These are phyloP conservation scores for Cercospora sojina DNA, from an alignment of 2,329 filamentous ascomycete species.

Conservation along the genomic window DNA sequence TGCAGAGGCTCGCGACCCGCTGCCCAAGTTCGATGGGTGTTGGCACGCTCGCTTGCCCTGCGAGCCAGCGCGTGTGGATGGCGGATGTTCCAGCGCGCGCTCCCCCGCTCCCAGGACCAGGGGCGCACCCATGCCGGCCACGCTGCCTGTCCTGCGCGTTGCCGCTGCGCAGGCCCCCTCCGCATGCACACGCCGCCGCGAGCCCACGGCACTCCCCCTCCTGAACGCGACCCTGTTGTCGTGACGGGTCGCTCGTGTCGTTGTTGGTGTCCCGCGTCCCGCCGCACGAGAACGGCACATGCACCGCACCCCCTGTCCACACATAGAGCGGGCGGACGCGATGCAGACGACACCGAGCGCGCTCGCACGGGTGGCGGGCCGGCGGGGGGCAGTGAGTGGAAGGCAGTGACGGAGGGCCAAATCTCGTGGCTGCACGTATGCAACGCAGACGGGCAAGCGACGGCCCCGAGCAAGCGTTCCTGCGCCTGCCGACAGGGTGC, in stretches of 20 bases:
- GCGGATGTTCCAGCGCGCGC: conserved; percentile 6
- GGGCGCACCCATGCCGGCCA: conserved; percentile 11
- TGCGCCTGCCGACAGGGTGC: conserved; percentile 10
- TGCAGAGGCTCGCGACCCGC: conserved; percentile 17
- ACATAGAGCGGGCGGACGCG: background rate
- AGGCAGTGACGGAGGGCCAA: background rate
- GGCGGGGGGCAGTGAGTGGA: background rate
- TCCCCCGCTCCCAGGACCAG: conserved; percentile 7
- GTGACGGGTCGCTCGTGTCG: too few relatives aligned
- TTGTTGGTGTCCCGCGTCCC: background rate
- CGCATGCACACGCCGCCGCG: background rate
- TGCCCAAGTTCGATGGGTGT: conserved; percentile 18
- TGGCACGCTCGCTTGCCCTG: conserved; percentile 18
- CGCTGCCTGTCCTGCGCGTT: background rate
- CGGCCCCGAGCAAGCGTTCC: background rate
- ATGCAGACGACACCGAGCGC: background rate
- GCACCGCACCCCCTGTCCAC: too few relatives aligned
- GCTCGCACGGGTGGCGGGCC: background rate
- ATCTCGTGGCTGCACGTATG: background rate
- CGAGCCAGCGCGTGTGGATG: background rate
- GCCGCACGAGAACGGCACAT: background rate
- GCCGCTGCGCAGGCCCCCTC: background rate
- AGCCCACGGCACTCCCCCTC: background rate
- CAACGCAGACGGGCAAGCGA: background rate
- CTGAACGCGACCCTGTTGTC: background rate